Conservation (phyloP, 495 filamentous ascomycete genomes). For the Xylaria cubensis region DNA sequence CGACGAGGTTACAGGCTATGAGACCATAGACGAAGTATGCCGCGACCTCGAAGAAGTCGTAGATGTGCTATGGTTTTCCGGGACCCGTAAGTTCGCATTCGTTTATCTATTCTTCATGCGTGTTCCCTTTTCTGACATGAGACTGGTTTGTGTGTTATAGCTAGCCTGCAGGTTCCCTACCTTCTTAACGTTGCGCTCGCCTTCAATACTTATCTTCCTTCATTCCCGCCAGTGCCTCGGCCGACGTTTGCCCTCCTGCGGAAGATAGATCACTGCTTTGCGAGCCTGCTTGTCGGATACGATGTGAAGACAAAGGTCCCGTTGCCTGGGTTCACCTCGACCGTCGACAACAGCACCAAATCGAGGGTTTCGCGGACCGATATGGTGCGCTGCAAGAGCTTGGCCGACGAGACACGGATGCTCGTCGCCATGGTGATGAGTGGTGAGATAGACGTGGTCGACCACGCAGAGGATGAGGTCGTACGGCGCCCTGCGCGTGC, state of each 20-base stretch:
- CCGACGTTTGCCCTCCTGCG: conserved; percentile 70
- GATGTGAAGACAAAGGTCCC: conserved; percentile 68
- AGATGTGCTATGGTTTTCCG: conserved; percentile 81
- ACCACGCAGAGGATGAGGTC: conserved; percentile 36
- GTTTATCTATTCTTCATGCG: conserved; percentile 14
- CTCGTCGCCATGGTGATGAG: conserved; percentile 69
- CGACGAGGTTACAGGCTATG: conserved; percentile 68
- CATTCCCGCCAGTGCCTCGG: conserved; percentile 69
- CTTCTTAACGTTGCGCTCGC: conserved; percentile 78
- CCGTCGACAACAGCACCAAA: conserved; percentile 47
- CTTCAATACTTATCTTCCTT: conserved; percentile 66
- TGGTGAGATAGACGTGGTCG: conserved; percentile 44
- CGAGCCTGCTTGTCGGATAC: conserved; percentile 69
- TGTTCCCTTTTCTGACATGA: conserved; percentile 1
- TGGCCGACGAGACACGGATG: conserved; percentile 74
- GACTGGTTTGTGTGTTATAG: conserved; percentile 44
- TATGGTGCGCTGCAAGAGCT: conserved; percentile 80
- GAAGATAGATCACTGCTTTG: conserved; percentile 81
- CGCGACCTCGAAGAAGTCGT: conserved; percentile 73
- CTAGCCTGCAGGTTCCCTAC: conserved; percentile 82
- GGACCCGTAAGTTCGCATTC: conserved; percentile 69
- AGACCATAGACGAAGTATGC: conserved; percentile 69
- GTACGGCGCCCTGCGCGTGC: conserved; percentile 13
- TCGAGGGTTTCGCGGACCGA: conserved; percentile 64
- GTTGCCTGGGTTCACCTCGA: conserved; percentile 71